Base-by-base conservation (phyloP, 306 rosid species). In the Cucurbita moschata region DNA sequence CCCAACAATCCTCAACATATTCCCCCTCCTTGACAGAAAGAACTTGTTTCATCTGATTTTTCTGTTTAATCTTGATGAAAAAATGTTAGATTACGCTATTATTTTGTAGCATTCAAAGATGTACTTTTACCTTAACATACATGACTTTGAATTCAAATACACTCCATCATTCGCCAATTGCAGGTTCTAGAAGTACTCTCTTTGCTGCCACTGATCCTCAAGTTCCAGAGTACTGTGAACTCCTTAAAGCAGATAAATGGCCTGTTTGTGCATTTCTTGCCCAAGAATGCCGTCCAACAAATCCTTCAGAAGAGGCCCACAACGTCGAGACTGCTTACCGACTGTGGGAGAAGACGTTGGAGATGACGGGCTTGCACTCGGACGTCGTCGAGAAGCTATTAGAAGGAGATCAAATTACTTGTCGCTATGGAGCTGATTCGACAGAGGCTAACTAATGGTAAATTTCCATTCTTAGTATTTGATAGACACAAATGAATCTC, bases 171-270 rank as follows among this genome's bases (percentile, higher is more conserved):
- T 35, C 52, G 13, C 54, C 57, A n/a, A n/a, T 64, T 86, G 81
- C 87, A 94, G 99, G 99, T 86, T 81, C 97, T 1, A 87, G 99
- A 86, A 94, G 97, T 66, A 62, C 96, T 4, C 95, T 94, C 40
- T 94, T 94, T 75, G 92, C 98, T 11, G 98, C 97, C 52, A 90
- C 97, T 0, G 98, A 94, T 82, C 97, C 98, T 78, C 96, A 91
- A 75, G 85, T 94, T 81, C 76, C 92, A 0, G 96, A 94, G 70
- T 94, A 94, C 73, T 91, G 99, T 55, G 97, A 94, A 49, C 74
- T 89, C 79, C 77, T 94, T 85, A 94, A 89, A 85, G 54, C 95
- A 5, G 97, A 94, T 18, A 86, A 91, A 38, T 94, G 88, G 95
- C 99, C 97, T 11, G 96, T 87, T 55, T 89, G 99, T 55, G 91